These are phyloP conservation scores for Jaenimonas drosophilae DNA, from an alignment of 208 protist species.

Conservation along the genomic window DNA sequence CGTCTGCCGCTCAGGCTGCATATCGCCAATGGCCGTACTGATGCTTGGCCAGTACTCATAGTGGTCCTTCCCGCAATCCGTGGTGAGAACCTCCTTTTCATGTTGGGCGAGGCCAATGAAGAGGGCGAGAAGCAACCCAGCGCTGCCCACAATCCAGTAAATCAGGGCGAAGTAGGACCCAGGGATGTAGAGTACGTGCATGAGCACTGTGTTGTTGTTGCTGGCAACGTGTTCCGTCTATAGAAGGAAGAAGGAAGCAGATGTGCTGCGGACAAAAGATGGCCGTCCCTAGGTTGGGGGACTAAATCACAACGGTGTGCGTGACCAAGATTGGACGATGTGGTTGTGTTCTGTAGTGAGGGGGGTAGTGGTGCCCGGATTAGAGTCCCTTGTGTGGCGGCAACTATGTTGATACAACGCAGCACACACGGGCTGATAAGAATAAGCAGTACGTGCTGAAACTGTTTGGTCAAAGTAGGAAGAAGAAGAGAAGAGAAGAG, in stretches of 20 bases:
- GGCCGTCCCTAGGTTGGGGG: no score
- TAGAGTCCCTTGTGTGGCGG: no score
- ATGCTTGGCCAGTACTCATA: slow-evolving; percentile 77
- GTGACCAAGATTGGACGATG: no score
- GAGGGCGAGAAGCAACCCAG: slow-evolving; percentile 27
- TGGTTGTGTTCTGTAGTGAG: no score
- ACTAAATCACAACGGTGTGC: no score
- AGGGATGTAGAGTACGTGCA: slow-evolving; percentile 61
- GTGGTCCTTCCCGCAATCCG: slow-evolving; percentile 31
- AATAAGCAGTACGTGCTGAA: no score
- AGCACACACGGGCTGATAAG: no score
- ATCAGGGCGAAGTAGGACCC: slow-evolving; percentile 56
- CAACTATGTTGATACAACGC: no score
- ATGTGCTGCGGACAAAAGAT: no score
- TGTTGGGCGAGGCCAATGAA: slow-evolving; percentile 41
- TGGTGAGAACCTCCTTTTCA: slow-evolving; percentile 32
- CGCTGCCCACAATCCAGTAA: slow-evolving; percentile 32
- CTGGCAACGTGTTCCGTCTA: background rate
- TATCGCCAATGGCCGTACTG: slow-evolving; percentile 51
- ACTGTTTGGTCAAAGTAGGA: no score
- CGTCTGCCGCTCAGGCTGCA: slow-evolving; percentile 59
- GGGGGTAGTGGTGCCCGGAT: no score
- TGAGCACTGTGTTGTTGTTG: slow-evolving; percentile 7
- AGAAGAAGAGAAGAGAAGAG: no score
- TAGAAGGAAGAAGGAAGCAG: background rate